phyloP scores from a whole-genome alignment of 1,139 yeast species.

The Saccharomycopsis phalli region DNA sequence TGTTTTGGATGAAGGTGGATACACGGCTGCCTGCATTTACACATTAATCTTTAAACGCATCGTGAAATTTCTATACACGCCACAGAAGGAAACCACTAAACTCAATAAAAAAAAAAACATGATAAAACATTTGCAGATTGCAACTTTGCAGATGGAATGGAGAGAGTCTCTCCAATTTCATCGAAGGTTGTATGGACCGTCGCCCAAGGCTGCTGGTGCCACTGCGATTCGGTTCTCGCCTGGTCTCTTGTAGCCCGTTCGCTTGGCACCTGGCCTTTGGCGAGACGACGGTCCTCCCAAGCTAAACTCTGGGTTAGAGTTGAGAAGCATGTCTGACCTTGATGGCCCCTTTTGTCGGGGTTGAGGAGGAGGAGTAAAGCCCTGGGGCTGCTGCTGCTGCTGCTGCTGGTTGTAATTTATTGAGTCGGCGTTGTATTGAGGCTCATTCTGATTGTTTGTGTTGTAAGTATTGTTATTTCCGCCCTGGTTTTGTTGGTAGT shows the following conservation, averaged over 20 bases:
- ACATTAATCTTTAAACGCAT: no score
- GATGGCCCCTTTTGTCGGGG: slow-evolving; percentile 14
- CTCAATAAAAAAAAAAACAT: no score
- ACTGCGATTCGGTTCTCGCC: slow-evolving; percentile 8
- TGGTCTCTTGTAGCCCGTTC: slow-evolving; percentile 14
- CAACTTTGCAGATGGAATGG: no score
- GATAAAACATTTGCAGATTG: no score
- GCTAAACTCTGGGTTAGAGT: slow-evolving; percentile 20
- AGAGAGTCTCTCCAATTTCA: slow-evolving; percentile 3
- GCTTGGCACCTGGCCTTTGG: slow-evolving; percentile 15
- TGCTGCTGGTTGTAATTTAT: slow-evolving; percentile 5
- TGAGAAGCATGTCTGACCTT: slow-evolving; percentile 17
- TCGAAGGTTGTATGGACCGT: slow-evolving; percentile 20
- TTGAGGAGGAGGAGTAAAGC: slow-evolving; percentile 6
- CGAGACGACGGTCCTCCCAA: slow-evolving; percentile 11
- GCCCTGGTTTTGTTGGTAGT: slow-evolving; percentile 25
- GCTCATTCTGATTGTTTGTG: no score
- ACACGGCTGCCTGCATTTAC: no score
- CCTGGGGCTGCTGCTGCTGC: slow-evolving; percentile 1
- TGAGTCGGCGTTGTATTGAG: neutral
- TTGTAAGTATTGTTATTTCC: slow-evolving; percentile 5
- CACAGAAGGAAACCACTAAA: no score
- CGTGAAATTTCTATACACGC: no score
- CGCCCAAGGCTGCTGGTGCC: slow-evolving; percentile 18
- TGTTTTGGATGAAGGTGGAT: no score